Evolutionary conservation across 768 basidiomycete genomes (phyloP).

Genomic region (Suillus spraguei): DNA sequence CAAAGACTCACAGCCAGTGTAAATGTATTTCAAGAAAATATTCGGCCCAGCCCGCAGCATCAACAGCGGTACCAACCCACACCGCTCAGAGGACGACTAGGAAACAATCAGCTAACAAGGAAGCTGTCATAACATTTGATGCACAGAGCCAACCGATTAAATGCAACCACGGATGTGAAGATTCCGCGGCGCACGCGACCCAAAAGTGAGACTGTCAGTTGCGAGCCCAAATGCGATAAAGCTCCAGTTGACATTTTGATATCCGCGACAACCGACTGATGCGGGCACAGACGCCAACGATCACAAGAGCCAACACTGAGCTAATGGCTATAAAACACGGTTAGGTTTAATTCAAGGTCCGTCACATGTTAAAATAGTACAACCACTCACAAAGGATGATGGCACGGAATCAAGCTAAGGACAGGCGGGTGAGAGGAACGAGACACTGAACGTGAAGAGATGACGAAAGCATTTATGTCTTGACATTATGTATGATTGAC

Average conservation of each 20-base stretch:
- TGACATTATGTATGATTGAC: slow-evolving; percentile 5
- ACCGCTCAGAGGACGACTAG: slow-evolving; percentile 26
- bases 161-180: slow-evolving; percentile 26
- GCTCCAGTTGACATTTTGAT: background rate
- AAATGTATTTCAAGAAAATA: slow-evolving; percentile 25
- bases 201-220: slow-evolving; percentile 12
- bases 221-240: slow-evolving; percentile 25
- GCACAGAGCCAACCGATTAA: slow-evolving; percentile 29
- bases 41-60: slow-evolving; percentile 13
- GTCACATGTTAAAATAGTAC: background rate
- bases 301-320: slow-evolving; percentile 19
- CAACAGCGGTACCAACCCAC: slow-evolving; percentile 22
- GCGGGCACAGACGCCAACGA: slow-evolving; percentile 26
- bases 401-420: slow-evolving; percentile 23
- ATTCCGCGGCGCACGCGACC: slow-evolving; percentile 11
- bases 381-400: slow-evolving; percentile 25
- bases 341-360: background rate
- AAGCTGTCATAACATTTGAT: slow-evolving; percentile 2
- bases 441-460: background rate
- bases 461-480: background rate
- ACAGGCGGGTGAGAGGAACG: slow-evolving; percentile 6
- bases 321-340: slow-evolving; percentile 15
- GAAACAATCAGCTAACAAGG: background rate
- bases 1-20: slow-evolving; percentile 13
- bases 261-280: slow-evolving; percentile 18